These are phyloP conservation scores for Magnolia sinica DNA, from an alignment of 164 flowering plant genomes.

Conservation along the genomic window DNA sequence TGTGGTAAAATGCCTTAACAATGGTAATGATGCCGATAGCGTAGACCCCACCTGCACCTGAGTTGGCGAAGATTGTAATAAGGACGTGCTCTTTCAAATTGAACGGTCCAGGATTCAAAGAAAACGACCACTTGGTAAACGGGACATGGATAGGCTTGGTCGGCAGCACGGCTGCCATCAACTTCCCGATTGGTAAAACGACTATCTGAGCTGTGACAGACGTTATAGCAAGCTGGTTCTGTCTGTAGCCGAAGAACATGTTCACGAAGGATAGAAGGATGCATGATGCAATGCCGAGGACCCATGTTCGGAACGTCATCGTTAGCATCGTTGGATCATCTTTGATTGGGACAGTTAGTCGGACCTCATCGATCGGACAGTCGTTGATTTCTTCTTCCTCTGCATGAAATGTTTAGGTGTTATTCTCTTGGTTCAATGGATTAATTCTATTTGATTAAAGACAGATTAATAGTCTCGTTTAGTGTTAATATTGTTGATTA, in stretches of 20 bases:
- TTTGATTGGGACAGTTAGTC: conserved; percentile 13
- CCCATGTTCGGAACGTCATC: conserved; percentile 21
- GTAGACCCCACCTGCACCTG: conserved; percentile 5
- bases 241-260: conserved; percentile 12
- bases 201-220: conserved; percentile 9
- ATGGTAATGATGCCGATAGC: conserved; percentile 4
- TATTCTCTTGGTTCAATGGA: too few species aligned
- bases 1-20: conserved; percentile 5
- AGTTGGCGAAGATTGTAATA: conserved; percentile 11
- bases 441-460: too few species aligned
- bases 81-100: conserved; percentile 17
- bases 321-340: conserved; percentile 12
- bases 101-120: conserved; percentile 15
- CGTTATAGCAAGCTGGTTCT: background rate
- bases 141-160: conserved; percentile 1
- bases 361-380: conserved; percentile 16
- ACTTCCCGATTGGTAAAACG: conserved; percentile 10
- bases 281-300: conserved; percentile 9
- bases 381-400: background rate
- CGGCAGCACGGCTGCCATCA: conserved; percentile 14
- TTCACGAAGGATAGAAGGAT: conserved; percentile 5
- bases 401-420: too few species aligned
- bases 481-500: too few species aligned
- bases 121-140: conserved; percentile 1
- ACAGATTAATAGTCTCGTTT: too few species aligned